Conservation (phyloP, 192 early-diverging fungal species). For the Funneliformis geosporum region DNA sequence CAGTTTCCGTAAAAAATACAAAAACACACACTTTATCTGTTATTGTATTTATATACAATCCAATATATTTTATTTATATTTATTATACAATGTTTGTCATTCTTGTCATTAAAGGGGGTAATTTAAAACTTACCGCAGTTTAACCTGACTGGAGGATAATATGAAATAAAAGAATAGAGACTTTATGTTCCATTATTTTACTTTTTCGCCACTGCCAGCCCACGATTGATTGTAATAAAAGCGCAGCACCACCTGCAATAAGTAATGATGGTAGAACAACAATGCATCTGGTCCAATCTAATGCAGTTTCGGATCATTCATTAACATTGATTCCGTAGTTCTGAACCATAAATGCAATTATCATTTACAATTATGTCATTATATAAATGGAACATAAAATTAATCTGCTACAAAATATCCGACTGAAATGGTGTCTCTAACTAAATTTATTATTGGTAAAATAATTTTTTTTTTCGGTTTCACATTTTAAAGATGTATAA, state of each 20-base stretch:
- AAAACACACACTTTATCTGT: not conserved
- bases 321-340: no score
- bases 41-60: not conserved
- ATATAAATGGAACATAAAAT: no score
- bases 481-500: no score
- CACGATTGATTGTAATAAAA: not conserved
- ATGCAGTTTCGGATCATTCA: not conserved
- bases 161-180: not conserved
- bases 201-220: not conserved
- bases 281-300: not conserved
- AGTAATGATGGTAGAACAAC: not conserved
- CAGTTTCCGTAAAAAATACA: no score
- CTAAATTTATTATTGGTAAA: no score
- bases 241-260: not conserved
- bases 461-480: no score
- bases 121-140: not conserved
- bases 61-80: not conserved
- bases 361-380: no score
- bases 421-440: no score
- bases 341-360: no score
- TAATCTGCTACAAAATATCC: no score
- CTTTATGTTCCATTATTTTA: not conserved
- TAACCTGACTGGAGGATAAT: not conserved
- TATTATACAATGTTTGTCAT: not conserved
- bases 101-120: not conserved